Evolutionary conservation across 2,329 filamentous ascomycete genomes (phyloP), one percentile per base, ranked within the genome.

Genomic region (Didymella keratinophila): DNA sequence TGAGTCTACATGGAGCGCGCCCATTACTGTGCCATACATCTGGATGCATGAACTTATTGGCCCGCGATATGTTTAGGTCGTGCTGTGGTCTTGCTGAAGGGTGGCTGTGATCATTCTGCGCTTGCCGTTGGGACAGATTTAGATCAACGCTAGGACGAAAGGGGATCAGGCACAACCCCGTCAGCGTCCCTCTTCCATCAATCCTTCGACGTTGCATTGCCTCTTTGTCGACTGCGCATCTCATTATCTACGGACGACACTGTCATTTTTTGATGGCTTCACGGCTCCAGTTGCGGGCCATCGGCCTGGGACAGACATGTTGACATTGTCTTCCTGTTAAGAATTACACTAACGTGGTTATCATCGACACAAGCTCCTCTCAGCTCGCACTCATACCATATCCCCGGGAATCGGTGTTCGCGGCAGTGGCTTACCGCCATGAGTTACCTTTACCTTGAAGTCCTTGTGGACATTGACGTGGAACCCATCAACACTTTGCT

Each of bases 391-490:
- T 43, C 34, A 58, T 2, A 61, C 58, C 18, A 50, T 18, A 2
- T 51, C 56, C 28, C 39, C 56, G 1, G 56, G 56, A 9, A 36
- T 32, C 25, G 56, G 50, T 12, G 50, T 54, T 18, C 41, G 44
- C 14, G 56, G 56, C n/a, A 58, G 27, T 11, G 51, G 47, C 42
- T 59, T 62, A 21, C 50, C 52, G 12, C 51, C 42, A n/a, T 20
- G 10, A 41, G 25, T 58, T 4, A 62, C 44, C 50, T 60, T 52
- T 34, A 62, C 21, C 34, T 49, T 55, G 43, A 62, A 62, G 21
- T 60, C 60, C 30, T 32, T 50, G 18, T 57, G 56, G 16, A 62
- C 57, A 28, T 48, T 58, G 4, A 62, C 54, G 2, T 47, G 58
- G n/a, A 61, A 50, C 0, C 43, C 52, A 23, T 58, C 60, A 11